Percentiles rank a stretch among this genome's conserved stretches.
These are phyloP conservation scores for Trichosporon sp. DNA, from an alignment of 1,284 basidiomycete genomes.

Conservation along the genomic window DNA sequence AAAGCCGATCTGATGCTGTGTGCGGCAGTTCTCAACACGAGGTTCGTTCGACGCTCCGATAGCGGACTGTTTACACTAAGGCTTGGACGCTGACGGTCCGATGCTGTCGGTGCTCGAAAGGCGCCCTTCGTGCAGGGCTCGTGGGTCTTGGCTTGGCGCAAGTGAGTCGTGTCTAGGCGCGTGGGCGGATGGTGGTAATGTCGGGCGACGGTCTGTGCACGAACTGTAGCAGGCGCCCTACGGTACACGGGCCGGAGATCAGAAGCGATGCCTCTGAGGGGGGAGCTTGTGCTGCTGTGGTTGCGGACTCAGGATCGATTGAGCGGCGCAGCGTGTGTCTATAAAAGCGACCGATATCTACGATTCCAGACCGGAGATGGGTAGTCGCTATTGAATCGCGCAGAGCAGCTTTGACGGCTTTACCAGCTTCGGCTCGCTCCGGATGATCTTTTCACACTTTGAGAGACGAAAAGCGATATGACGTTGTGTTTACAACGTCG, in stretches of 20 bases:
- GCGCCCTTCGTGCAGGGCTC: not conserved
- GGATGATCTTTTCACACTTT: too few relatives aligned
- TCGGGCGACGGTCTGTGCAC: not conserved
- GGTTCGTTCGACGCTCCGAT: not conserved
- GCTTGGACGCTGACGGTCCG: not conserved
- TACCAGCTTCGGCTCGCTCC: too few relatives aligned
- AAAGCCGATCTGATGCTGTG: not conserved
- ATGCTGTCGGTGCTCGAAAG: not conserved
- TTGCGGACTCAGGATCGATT: not conserved
- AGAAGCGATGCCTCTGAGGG: not conserved
- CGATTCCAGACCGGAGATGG: too few relatives aligned
- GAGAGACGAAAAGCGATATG: not conserved
- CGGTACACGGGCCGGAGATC: not conserved
- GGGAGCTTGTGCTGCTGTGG: not conserved
- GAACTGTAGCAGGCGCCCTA: not conserved
- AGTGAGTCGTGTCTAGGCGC: not conserved
- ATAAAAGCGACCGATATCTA: too few relatives aligned
- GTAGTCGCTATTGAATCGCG: too few relatives aligned
- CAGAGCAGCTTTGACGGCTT: too few relatives aligned
- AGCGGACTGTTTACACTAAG: not conserved
- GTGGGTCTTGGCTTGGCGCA: not conserved
- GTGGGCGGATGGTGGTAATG: not conserved
- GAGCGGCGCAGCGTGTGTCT: too few relatives aligned
- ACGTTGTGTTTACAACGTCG: not conserved
- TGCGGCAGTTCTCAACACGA: not conserved